These are phyloP conservation scores for Kwoniella shandongensis DNA, from an alignment of 768 basidiomycete species.

Conservation along the genomic window DNA sequence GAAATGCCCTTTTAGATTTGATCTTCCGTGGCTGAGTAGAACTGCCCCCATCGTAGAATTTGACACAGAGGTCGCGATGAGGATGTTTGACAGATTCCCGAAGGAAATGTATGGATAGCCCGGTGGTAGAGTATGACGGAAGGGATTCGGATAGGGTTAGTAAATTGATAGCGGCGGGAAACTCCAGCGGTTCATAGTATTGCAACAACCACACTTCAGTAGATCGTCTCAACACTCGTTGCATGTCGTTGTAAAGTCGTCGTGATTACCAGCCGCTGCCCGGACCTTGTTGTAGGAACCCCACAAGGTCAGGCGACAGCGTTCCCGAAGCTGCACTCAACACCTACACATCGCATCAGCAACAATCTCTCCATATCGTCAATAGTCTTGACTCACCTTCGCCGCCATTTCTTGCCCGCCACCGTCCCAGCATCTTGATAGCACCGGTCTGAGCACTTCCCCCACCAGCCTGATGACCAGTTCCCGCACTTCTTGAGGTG, in stretches of 20 bases:
- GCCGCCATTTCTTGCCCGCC: constrained; percentile 69
- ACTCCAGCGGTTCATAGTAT: neutral
- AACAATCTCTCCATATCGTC: constrained; percentile 3
- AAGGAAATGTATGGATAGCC: neutral
- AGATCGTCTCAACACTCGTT: constrained; percentile 6
- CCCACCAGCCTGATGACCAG: constrained; percentile 63
- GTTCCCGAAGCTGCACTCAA: constrained; percentile 20
- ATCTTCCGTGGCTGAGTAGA: constrained; percentile 22
- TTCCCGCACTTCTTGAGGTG: constrained; percentile 62
- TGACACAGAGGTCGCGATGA: constrained; percentile 17
- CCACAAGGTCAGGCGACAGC: constrained; percentile 34
- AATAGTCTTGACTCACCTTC: constrained; percentile 57
- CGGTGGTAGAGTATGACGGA: neutral
- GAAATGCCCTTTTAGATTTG: constrained; percentile 34
- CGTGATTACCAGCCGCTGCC: constrained; percentile 13
- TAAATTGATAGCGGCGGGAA: neutral
- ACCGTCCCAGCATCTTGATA: constrained; percentile 80
- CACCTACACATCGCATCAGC: constrained; percentile 21
- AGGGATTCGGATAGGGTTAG: neutral
- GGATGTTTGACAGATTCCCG: neutral
- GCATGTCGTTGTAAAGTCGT: constrained; percentile 8
- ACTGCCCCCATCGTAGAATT: neutral
- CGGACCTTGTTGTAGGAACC: constrained; percentile 31
- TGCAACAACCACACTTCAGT: neutral
- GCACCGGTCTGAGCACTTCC: constrained; percentile 64